phyloP scores from a whole-genome alignment of 2,329 filamentous ascomycete genomes.

The Domatiomyces globalis region DNA sequence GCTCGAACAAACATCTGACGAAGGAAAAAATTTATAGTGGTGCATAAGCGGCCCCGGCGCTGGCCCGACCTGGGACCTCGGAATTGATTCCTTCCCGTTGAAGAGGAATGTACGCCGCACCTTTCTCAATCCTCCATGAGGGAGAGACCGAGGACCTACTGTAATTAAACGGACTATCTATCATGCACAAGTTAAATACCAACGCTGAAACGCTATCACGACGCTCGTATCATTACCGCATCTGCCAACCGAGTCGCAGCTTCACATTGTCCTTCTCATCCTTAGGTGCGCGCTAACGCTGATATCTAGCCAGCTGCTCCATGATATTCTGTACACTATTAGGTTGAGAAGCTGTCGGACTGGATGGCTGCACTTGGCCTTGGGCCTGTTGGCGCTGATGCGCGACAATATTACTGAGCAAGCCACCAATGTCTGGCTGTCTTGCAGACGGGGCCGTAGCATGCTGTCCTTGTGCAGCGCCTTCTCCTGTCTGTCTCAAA shows the following conservation, averaged over 20 bases:
- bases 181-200: not conserved
- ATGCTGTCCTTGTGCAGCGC: constrained; percentile 3
- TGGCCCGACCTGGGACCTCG: no score
- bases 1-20: no score
- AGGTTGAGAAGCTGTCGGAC: constrained; percentile 4
- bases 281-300: constrained; percentile 23
- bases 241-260: not conserved
- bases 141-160: no score
- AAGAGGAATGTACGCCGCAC: no score
- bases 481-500: constrained; percentile 13
- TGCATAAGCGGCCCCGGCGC: no score
- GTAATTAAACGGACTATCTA: no score
- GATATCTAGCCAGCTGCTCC: constrained; percentile 34
- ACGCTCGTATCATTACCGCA: not conserved
- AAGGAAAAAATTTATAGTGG: no score
- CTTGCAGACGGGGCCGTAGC: constrained; percentile 23
- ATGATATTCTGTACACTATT: constrained; percentile 35
- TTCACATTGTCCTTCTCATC: not conserved
- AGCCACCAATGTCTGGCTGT: constrained; percentile 28
- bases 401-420: constrained; percentile 25
- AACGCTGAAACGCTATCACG: not conserved
- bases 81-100: no score
- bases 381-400: constrained; percentile 22
- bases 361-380: constrained; percentile 2
- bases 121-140: no score